Conservation (phyloP, 192 early-diverging fungal species). For the Rhizoclosmatium globosum region DNA sequence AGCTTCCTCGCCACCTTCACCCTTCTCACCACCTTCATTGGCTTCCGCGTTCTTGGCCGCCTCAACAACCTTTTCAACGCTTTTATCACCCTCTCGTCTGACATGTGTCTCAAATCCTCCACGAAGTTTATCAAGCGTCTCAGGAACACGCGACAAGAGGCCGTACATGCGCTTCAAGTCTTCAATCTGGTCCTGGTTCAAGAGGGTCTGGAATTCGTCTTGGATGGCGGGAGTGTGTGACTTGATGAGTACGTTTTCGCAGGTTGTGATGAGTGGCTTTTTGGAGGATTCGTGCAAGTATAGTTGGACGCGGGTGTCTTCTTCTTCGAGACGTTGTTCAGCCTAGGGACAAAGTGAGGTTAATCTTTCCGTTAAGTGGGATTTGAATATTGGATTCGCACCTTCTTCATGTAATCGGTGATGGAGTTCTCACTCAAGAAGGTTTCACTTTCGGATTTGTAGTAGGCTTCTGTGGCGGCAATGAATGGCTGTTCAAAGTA, state of each 20-base stretch:
- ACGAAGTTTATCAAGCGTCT: conserved; percentile 84
- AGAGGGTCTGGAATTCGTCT: conserved; percentile 89
- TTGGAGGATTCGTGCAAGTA: conserved; percentile 87
- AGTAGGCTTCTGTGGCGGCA: conserved; percentile 84
- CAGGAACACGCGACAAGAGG: conserved; percentile 77
- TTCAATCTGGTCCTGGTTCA: conserved; percentile 87
- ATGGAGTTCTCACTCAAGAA: conserved; percentile 91
- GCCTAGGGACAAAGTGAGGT: conserved; percentile 56
- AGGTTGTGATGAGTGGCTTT: conserved; percentile 79
- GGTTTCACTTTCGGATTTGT: conserved; percentile 87
- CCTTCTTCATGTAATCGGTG: conserved; percentile 96
- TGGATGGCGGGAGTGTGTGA: conserved; percentile 83
- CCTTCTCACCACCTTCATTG: conserved; percentile 57
- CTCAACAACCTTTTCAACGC: conserved; percentile 79
- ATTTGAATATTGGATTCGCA: conserved; percentile 32
- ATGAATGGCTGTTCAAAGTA: conserved; percentile 89
- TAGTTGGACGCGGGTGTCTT: conserved; percentile 87
- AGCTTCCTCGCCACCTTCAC: conserved; percentile 41
- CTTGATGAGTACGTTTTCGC: conserved; percentile 88
- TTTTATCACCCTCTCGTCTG: conserved; percentile 75
- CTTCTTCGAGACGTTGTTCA: conserved; percentile 76
- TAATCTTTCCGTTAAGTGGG: background rate
- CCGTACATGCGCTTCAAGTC: conserved; percentile 89
- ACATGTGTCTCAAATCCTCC: conserved; percentile 81
- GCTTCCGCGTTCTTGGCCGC: conserved; percentile 54